Conservation (phyloP, 1,284 basidiomycete genomes). For the Takashimella tepidaria region DNA sequence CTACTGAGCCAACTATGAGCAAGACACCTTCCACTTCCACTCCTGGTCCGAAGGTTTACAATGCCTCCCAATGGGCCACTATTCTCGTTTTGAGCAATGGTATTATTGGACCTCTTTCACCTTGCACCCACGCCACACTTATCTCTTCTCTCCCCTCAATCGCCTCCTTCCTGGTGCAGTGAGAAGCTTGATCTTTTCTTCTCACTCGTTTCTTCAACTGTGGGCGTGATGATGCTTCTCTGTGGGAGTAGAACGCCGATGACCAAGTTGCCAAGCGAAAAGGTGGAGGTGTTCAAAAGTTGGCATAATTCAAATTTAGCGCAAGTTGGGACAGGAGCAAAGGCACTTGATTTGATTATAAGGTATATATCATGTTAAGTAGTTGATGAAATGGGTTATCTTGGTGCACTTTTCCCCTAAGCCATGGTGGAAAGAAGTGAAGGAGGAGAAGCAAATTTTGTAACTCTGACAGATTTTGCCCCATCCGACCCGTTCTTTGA, state of each 20-base stretch:
- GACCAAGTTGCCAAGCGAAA: neutral
- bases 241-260: neutral
- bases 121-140: neutral
- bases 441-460: too few relatives aligned
- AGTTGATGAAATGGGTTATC: too few relatives aligned
- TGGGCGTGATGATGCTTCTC: neutral
- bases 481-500: too few relatives aligned
- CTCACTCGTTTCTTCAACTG: neutral
- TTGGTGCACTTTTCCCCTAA: too few relatives aligned
- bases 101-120: neutral
- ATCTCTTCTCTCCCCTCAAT: neutral
- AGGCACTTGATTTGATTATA: neutral
- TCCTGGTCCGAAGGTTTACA: neutral
- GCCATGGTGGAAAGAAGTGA: too few relatives aligned
- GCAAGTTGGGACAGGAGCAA: neutral
- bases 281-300: neutral
- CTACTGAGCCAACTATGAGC: too few relatives aligned
- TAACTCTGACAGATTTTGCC: too few relatives aligned
- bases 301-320: neutral
- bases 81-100: neutral
- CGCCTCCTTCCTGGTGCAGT: neutral
- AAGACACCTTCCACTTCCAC: neutral
- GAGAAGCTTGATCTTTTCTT: neutral
- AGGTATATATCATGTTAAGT: too few relatives aligned
- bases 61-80: neutral